phyloP scores from a whole-genome alignment of 768 basidiomycete genomes.

The Boletus reticulatus region DNA sequence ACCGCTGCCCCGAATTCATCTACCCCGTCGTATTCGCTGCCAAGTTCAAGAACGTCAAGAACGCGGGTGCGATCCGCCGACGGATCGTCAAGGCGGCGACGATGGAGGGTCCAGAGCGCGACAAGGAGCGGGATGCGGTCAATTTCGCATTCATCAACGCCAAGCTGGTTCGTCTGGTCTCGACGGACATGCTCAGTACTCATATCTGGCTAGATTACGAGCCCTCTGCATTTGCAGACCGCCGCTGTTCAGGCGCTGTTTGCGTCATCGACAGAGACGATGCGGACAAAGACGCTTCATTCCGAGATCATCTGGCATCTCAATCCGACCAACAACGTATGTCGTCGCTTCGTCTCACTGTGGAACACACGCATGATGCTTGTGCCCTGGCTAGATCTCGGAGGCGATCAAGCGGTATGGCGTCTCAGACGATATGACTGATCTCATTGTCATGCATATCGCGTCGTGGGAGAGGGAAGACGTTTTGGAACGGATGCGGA shows the following conservation, averaged over 20 bases:
- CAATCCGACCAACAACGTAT: slow-evolving; percentile 84
- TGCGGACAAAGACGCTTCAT: slow-evolving; percentile 86
- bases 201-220: slow-evolving; percentile 66
- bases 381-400: slow-evolving; percentile 56
- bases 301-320: slow-evolving; percentile 88
- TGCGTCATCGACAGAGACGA: slow-evolving; percentile 51
- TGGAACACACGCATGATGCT: background rate
- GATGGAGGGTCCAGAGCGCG: slow-evolving; percentile 56
- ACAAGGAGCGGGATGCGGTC: slow-evolving; percentile 68
- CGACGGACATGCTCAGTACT: background rate
- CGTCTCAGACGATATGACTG: slow-evolving; percentile 60
- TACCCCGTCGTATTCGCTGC: slow-evolving; percentile 52
- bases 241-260: slow-evolving; percentile 83
- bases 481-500: slow-evolving; percentile 53
- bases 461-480: slow-evolving; percentile 38
- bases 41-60: slow-evolving; percentile 65
- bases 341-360: slow-evolving; percentile 8
- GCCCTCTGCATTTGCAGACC: slow-evolving; percentile 75
- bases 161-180: slow-evolving; percentile 55
- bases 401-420: slow-evolving; percentile 89
- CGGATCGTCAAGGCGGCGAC: slow-evolving; percentile 73
- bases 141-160: slow-evolving; percentile 94
- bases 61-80: slow-evolving; percentile 56
- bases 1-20: slow-evolving; percentile 53
- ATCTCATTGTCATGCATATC: slow-evolving; percentile 74